Base-by-base conservation (phyloP, 805 yeast genomes). In the Candida verbasci region DNA sequence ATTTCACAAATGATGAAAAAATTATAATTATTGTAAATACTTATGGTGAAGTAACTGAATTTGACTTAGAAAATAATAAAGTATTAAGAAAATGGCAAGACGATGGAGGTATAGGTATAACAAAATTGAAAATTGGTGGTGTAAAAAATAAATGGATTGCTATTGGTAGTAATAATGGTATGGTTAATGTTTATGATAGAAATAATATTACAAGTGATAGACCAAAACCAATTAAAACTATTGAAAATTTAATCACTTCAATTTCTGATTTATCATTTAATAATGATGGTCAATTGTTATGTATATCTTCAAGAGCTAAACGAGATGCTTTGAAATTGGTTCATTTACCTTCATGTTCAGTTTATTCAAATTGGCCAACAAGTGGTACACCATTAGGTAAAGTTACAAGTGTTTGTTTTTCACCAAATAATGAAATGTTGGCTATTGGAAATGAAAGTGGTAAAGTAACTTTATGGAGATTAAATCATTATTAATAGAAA, bases 281-380 rank as follows among this genome's bases (percentile, higher is more conserved):
- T 18, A 77, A 75, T 18, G 97, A 93, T 56, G 97, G 96, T 1
- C 98, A 93, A 59, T 60, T 93, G 12, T 64, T 93, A 44, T 83
- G 87, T 49, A 73, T 89, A 44, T 91, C 96, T 0, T 84, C 95
- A 7, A 72, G 94, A 49, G 87, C 82, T 4, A 79, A 81, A 63
- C 79, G 82, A 49, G 97, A 93, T 58, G 86, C 96, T 3, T 67
- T 93, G 42, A 75, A 89, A 51, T 57, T 93, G 45, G 89, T 87
- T 9, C 97, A 93, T 55, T 61, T 91, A 39, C 96, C 97, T 16
- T 74, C 85, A 17, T 86, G 91, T 45, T 76, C 86, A 14, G 95
- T 86, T 6, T 93, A 80, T 62, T 71, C 80, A 33, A 93, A 93
- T 66, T 93, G 98, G 98, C 99, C 99, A 12, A 93, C 97, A 2